Evolutionary conservation across 805 yeast genomes (phyloP).

Genomic region (Ogataea populi-albae): DNA sequence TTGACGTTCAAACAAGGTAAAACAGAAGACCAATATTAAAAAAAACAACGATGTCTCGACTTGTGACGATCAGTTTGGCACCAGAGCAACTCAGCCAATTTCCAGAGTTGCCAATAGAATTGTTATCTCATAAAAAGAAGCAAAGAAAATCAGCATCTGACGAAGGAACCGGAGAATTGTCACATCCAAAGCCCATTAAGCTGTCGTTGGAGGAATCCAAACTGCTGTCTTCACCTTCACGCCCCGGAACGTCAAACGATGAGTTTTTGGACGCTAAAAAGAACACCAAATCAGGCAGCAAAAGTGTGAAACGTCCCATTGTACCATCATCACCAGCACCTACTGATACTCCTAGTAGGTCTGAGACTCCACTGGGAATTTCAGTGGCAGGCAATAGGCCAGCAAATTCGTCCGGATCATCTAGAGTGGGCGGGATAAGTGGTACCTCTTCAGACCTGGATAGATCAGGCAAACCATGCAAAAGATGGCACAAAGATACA

Average conservation of each 20-base stretch:
- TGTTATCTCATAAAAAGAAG: conserved; percentile 1
- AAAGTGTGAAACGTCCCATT: conserved; percentile 2
- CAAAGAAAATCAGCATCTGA: conserved; percentile 4
- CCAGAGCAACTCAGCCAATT: conserved; percentile 12
- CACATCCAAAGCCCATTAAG: conserved; percentile 13
- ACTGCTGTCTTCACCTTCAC: conserved; percentile 8
- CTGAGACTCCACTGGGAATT: conserved; percentile 17
- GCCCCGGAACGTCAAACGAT: conserved; percentile 6
- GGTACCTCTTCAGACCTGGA: conserved; percentile 28
- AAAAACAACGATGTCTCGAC: conserved; percentile 9
- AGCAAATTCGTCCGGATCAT: conserved; percentile 7
- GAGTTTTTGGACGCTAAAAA: conserved; percentile 5
- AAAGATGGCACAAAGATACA: conserved; percentile 16
- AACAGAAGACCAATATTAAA: conserved; percentile 7
- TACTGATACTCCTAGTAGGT: conserved; percentile 19
- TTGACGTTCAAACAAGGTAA: conserved; percentile 4
- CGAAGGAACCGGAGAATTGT: conserved; percentile 15
- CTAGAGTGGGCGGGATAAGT: conserved; percentile 27
- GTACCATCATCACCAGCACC: conserved; percentile 18
- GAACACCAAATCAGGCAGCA: conserved; percentile 1
- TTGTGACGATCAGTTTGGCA: conserved; percentile 19
- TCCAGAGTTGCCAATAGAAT: conserved; percentile 15
- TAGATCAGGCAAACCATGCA: conserved; percentile 18
- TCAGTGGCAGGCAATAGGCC: conserved; percentile 2
- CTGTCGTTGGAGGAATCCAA: not conserved